Evolutionary conservation across 805 yeast genomes (phyloP).

Genomic region (Hanseniaspora thailandica): DNA sequence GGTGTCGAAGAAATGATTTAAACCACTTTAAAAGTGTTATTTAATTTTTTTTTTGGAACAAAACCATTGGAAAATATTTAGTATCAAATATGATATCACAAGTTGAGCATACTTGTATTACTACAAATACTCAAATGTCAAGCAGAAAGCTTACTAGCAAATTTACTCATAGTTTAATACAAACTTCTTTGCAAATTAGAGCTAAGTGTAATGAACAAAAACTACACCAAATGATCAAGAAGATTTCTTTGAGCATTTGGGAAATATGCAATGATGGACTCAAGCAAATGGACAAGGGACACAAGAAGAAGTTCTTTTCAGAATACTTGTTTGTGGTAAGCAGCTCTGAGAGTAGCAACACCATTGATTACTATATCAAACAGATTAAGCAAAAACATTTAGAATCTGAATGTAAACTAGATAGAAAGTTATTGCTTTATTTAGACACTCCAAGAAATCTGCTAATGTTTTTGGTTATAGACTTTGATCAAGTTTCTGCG

Average conservation of each 20-base stretch:
- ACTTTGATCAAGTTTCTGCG: neutral
- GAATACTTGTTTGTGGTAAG: neutral
- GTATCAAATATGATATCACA: neutral
- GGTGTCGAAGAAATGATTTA: too few relatives aligned
- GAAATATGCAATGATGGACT: neutral
- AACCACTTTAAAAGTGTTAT: too few relatives aligned
- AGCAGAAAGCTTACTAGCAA: neutral
- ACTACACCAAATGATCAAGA: neutral
- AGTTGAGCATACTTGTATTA: too few relatives aligned
- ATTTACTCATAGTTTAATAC: neutral
- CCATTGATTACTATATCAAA: neutral
- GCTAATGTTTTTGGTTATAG: neutral
- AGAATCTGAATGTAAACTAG: neutral
- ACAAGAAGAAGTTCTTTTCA: neutral
- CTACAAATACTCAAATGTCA: neutral
- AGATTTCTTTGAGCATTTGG: neutral
- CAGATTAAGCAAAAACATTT: neutral
- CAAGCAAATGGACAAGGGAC: neutral
- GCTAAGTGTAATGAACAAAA: neutral
- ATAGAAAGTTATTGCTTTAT: neutral
- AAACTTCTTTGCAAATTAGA: neutral
- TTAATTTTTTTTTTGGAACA: neutral
- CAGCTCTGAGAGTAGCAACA: neutral
- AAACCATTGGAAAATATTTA: neutral
- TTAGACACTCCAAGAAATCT: neutral